Conservation (phyloP, 495 filamentous ascomycete species). For the Aspergillus mulundensis region DNA sequence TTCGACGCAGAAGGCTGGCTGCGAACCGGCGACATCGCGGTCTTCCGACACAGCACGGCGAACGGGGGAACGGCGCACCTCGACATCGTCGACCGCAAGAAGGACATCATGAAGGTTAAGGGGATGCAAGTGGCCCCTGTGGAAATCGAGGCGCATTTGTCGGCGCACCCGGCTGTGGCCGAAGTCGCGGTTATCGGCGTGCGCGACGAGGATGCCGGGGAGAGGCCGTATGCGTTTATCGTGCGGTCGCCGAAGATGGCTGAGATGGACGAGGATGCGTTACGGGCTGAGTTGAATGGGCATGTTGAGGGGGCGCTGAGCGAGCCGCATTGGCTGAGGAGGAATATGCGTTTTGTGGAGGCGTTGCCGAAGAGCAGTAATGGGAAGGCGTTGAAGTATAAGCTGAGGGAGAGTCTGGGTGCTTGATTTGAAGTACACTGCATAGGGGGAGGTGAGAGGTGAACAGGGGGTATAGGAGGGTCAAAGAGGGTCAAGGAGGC, state of each 20-base stretch:
- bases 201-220: conserved; percentile 2
- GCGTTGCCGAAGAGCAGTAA: background rate
- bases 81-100: conserved; percentile 54
- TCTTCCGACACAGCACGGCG: conserved; percentile 35
- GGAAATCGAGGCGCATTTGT: conserved; percentile 72
- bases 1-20: conserved; percentile 52
- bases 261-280: background rate
- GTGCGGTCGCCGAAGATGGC: background rate
- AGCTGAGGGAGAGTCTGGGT: background rate
- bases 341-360: background rate
- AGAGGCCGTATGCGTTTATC: background rate
- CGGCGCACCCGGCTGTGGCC: conserved; percentile 62
- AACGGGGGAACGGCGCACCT: conserved; percentile 39
- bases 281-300: background rate
- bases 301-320: background rate
- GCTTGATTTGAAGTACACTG: too few species aligned
- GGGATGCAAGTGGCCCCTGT: conserved; percentile 84
- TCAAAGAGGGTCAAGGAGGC: too few species aligned
- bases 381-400: background rate
- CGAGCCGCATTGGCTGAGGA: background rate
- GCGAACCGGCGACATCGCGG: conserved; percentile 51
- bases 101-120: conserved; percentile 79
- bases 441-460: too few species aligned
- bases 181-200: conserved; percentile 80
- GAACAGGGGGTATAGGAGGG: too few species aligned